phyloP scores from a whole-genome alignment of 345 rosid genomes.

The Murraya paniculata region DNA sequence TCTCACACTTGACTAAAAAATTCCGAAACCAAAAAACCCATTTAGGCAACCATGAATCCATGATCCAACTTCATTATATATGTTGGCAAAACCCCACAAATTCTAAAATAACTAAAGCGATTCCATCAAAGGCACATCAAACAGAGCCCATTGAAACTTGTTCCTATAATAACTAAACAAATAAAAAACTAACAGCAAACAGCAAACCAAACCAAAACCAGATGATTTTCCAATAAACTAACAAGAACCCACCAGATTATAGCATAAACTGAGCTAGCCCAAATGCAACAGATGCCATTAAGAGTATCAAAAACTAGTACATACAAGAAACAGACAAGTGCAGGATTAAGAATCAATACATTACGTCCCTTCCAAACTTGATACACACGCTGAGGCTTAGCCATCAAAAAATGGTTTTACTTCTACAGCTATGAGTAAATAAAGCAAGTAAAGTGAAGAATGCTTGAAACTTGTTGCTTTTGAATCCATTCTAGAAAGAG shows the following conservation, averaged over 20 bases:
- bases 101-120: neutral
- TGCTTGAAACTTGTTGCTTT: slow-evolving; percentile 32
- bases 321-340: neutral
- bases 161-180: neutral
- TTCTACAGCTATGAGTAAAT: neutral
- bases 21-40: neutral
- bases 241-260: slow-evolving; percentile 3
- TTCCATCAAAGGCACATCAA: neutral
- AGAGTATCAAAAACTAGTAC: neutral
- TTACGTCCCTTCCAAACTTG: slow-evolving; percentile 57
- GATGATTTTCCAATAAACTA: neutral
- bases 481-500: slow-evolving; percentile 26
- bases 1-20: neutral
- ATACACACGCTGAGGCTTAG: slow-evolving; percentile 35
- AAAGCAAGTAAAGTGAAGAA: slow-evolving; percentile 23
- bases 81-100: neutral
- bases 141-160: neutral
- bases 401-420: slow-evolving; percentile 31
- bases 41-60: neutral
- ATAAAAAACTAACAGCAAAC: neutral
- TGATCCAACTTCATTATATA: neutral
- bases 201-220: slow-evolving; percentile 3
- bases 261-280: neutral
- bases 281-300: neutral
- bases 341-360: slow-evolving; percentile 20